These are phyloP conservation scores for Didymella glomerata DNA, from an alignment of 2,329 filamentous ascomycete genomes.

Conservation along the genomic window DNA sequence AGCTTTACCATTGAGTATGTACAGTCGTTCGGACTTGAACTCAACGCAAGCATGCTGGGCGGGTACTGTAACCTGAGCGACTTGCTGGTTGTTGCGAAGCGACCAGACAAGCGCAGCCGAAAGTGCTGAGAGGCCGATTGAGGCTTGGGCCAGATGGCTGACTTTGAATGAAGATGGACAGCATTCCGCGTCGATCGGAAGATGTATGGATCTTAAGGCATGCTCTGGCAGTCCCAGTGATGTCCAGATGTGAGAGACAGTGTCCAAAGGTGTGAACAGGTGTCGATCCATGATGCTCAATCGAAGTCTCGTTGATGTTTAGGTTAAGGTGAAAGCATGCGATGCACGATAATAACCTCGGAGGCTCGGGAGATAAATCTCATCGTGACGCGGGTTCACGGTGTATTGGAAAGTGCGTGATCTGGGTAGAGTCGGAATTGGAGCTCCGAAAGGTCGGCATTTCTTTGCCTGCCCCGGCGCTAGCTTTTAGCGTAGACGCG, in stretches of 20 bases:
- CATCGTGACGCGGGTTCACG: neutral
- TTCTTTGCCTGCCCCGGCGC: neutral
- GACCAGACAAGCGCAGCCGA: conserved; percentile 59
- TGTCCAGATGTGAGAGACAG: conserved; percentile 45
- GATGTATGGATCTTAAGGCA: conserved; percentile 33
- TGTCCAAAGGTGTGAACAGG: conserved; percentile 35
- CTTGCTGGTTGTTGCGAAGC: conserved; percentile 33
- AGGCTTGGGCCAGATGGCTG: conserved; percentile 61
- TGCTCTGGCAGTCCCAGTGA: conserved; percentile 34
- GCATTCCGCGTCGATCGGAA: conserved; percentile 36
- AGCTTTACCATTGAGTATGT: conserved; percentile 54
- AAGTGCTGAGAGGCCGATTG: conserved; percentile 62
- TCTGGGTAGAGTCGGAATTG: conserved; percentile 1
- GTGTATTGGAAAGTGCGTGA: neutral
- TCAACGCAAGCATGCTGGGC: conserved; percentile 60
- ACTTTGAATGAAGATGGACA: conserved; percentile 65
- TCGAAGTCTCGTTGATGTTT: neutral
- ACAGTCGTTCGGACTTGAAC: conserved; percentile 63
- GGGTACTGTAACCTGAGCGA: conserved; percentile 56
- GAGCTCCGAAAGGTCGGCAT: neutral
- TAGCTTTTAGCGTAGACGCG: neutral
- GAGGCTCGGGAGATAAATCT: neutral
- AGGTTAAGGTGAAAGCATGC: neutral
- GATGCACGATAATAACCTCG: neutral
- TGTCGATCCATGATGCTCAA: conserved; percentile 30